Base-by-base conservation (phyloP, 208 protist genomes). In the Zelonia costaricensis region DNA sequence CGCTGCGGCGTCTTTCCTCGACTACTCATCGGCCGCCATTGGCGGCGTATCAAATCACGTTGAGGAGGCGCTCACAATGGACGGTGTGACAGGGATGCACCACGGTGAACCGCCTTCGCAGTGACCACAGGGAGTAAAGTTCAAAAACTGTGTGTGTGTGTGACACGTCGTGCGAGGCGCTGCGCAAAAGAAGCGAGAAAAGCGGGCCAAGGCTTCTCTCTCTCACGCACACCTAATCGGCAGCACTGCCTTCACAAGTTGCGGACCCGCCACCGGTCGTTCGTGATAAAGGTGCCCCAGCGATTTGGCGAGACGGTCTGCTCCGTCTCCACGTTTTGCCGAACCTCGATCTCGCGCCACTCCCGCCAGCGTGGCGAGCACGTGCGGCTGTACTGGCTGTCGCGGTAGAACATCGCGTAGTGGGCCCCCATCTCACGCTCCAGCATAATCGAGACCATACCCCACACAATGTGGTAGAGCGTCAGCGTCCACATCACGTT, bases 311-410 rank as follows among this genome's bases (percentile, higher is more conserved):
- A 70, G 8, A 89, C 69, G 31, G 63, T 49, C n/a, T 93, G 87
- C 31, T 88, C 71, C 44, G 58, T 85, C 39, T 91, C 67, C 30
- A 86, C 74, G 36, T 67, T 38, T 25, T 76, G 77, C 55, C 77
- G 69, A 38, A 90, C 75, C 74, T 92, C 77, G 27, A 89, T 22
- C 67, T 94, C 88, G 1, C 88, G 76, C 85, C 88, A 94, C 68
- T 94, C 85, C 22, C 88, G 55, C 85, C 88, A 94, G 13, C 88
- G 79, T 57, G 88, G 88, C 33, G 85, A 92, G 68, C 88, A 94
- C 81, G 80, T 85, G 4, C 61, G 67, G 54, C 84, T 92, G 71
- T 92, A 94, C 39, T 43, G 46, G 40, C 58, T 76, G 46, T 86
- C 72, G 12, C 69, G 62, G 49, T 81, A 91, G 54, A 91, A 80